A percentile compares a stretch with the other conserved stretches of the same genome.
phyloP scores from a whole-genome alignment of 176 grass and related monocot genomes.

The Aegilops bicornis region DNA sequence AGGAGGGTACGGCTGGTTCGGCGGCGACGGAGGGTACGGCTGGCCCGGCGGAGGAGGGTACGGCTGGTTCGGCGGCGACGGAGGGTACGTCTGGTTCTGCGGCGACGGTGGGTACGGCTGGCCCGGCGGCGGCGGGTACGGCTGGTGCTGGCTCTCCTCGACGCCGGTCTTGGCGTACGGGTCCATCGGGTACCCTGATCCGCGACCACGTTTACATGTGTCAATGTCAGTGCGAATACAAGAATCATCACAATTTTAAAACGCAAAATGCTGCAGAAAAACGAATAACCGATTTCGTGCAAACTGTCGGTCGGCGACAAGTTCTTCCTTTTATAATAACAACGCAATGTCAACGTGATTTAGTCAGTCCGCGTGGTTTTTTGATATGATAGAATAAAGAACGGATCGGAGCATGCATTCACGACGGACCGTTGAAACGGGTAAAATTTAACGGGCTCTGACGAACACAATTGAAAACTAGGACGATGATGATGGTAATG shows the following conservation, averaged over 20 bases:
- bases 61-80: not conserved
- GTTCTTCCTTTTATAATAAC: not conserved
- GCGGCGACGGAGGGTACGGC: not conserved
- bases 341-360: conserved; percentile 4
- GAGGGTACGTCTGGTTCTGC: conserved; percentile 14
- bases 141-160: conserved; percentile 26
- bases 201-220: not conserved
- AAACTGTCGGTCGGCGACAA: conserved; percentile 14
- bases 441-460: not conserved
- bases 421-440: not conserved
- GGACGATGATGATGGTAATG: not conserved
- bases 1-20: not conserved
- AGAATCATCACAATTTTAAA: not conserved
- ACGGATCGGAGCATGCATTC: not conserved
- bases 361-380: not conserved
- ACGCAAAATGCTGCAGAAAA: not conserved
- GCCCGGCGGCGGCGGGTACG: conserved; percentile 3
- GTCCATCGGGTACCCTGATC: conserved; percentile 50
- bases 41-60: not conserved
- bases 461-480: not conserved
- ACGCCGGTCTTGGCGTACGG: conserved; percentile 2
- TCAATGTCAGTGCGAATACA: not conserved
- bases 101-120: conserved; percentile 13
- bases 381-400: not conserved
- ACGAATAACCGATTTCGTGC: not conserved